Evolutionary conservation across 202 grass and related monocot species (phyloP), one percentile per base, ranked within the genome.

Genomic region (Panicum virgatum): DNA sequence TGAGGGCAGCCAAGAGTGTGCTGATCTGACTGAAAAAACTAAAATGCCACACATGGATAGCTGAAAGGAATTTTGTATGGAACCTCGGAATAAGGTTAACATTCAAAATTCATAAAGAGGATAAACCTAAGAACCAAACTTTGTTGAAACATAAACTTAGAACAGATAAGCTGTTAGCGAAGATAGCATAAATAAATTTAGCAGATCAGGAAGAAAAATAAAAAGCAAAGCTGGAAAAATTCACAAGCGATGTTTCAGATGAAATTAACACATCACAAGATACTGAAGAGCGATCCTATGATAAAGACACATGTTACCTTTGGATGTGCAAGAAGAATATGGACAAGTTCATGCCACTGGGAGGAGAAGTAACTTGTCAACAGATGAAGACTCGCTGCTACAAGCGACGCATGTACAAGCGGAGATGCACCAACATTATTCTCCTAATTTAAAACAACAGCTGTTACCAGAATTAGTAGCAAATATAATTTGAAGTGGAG

Each of bases 271-370:
- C 58, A 53, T 54, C 18, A 64, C 6, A 72, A 58, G 61, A 80
- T 53, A 46, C 6, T 57, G 26, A 27, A 76, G 16, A 16, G 27
- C 60, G 30, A 7, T 56, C 46, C 39, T 25, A 70, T 62, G 42
- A 9, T 51, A 80, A 87, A 61, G 19, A 50, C 77, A 15, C 50
- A 82, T 53, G 30, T 64, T 82, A 93, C 96, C 92, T 98, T 95
- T 48, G 96, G 92, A 88, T 98, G 96, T 44, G 96, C 90, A 81
- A 95, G 88, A 76, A 98, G 90, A 91, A 95, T 88, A 93, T 93
- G 90, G 79, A 94, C 96, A 89, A 95, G 86, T 80, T 98, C 92
- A 80, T 94, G 90, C 86, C 92, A 95, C 40, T 95, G 90, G 27
- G 90, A 90, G 83, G 96, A 93, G 76, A 95, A 84, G 90, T 83